Evolutionary conservation across 2,329 filamentous ascomycete species (phyloP).

Genomic region (Venturia asperata): DNA sequence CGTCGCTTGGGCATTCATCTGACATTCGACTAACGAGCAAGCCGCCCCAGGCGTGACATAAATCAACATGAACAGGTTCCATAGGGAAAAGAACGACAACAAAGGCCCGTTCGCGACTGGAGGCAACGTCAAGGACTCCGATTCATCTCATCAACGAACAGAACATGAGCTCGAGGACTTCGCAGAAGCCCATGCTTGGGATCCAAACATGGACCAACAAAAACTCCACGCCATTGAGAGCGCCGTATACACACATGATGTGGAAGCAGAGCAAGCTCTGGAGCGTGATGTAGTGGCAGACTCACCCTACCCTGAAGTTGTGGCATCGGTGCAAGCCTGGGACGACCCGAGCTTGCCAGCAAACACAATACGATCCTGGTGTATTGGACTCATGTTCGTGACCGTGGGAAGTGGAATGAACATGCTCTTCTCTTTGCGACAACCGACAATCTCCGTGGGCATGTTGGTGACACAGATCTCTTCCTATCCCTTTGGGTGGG

Average conservation of each 20-base stretch:
- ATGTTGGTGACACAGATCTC: conserved; percentile 57
- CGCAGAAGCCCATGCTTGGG: conserved; percentile 13
- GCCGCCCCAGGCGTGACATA: background rate
- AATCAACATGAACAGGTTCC: background rate
- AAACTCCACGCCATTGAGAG: conserved; percentile 22
- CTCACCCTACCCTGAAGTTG: conserved; percentile 23
- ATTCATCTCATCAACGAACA: background rate
- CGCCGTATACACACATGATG: conserved; percentile 23
- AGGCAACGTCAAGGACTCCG: background rate
- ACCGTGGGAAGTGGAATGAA: conserved; percentile 39
- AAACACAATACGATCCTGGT: conserved; percentile 21
- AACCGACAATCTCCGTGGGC: conserved; percentile 56
- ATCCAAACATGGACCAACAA: conserved; percentile 15
- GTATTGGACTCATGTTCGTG: conserved; percentile 19
- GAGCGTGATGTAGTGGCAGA: conserved; percentile 21
- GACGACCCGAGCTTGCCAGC: conserved; percentile 19
- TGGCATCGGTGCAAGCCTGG: conserved; percentile 19
- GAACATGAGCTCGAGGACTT: background rate
- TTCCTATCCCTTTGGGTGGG: conserved; percentile 56
- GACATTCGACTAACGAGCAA: background rate
- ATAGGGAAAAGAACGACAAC: background rate
- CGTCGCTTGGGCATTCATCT: background rate
- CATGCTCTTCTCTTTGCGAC: conserved; percentile 55
- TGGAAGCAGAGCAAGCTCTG: conserved; percentile 27
- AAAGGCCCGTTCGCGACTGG: background rate